Percentiles rank a stretch among this genome's conserved stretches.
Evolutionary conservation across 1,284 basidiomycete genomes (phyloP).

Genomic region (Anthracocystis walkeri): DNA sequence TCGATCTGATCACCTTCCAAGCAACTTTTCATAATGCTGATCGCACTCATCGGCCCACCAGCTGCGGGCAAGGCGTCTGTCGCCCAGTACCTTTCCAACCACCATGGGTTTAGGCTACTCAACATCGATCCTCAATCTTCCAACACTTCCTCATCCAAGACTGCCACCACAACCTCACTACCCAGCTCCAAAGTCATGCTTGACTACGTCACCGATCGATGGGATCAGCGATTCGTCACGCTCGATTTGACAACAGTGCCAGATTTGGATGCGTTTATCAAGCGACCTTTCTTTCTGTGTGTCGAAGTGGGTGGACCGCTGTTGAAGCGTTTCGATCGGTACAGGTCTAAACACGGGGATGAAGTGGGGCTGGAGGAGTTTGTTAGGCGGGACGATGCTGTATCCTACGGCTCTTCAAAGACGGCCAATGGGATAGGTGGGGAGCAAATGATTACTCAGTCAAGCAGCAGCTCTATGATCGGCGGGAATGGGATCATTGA

Average conservation of each 20-base stretch:
- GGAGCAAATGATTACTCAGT: slow-evolving; percentile 15
- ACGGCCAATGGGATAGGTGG: slow-evolving; percentile 1
- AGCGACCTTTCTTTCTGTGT: slow-evolving; percentile 90
- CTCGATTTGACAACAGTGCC: slow-evolving; percentile 75
- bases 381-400: slow-evolving; percentile 56
- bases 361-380: slow-evolving; percentile 57
- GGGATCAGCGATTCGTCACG: slow-evolving; percentile 85
- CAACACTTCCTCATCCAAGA: neutral
- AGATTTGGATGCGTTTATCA: slow-evolving; percentile 80
- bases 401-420: slow-evolving; percentile 5
- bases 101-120: slow-evolving; percentile 70
- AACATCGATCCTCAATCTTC: neutral
- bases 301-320: slow-evolving; percentile 88
- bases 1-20: neutral
- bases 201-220: slow-evolving; percentile 82
- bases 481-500: slow-evolving; percentile 34
- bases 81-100: slow-evolving; percentile 77
- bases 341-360: slow-evolving; percentile 10
- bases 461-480: slow-evolving; percentile 19
- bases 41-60: slow-evolving; percentile 86
- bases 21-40: slow-evolving; percentile 75
- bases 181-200: slow-evolving; percentile 74
- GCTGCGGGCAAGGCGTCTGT: slow-evolving; percentile 84
- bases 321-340: slow-evolving; percentile 68
- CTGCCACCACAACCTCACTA: slow-evolving; percentile 11